phyloP scores from a whole-genome alignment of 345 rosid genomes.

The Salix udensis region DNA sequence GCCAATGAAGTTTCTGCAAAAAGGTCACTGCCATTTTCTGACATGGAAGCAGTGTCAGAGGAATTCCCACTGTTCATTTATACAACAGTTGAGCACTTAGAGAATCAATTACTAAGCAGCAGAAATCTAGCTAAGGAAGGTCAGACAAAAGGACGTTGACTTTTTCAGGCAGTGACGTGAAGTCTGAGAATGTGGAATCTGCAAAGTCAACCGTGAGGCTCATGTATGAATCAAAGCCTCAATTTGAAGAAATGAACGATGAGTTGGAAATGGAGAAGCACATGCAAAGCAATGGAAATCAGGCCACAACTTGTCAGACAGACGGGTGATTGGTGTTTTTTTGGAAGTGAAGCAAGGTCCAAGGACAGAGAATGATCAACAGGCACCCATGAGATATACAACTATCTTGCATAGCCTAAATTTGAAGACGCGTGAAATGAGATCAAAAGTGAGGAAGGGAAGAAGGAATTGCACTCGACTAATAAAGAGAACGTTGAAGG shows the following conservation, averaged over 20 bases:
- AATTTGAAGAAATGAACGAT: neutral
- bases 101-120: constrained; percentile 14
- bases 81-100: constrained; percentile 5
- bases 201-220: constrained; percentile 2
- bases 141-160: constrained; percentile 7
- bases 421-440: neutral
- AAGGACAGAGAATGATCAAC: constrained; percentile 1
- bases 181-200: constrained; percentile 6
- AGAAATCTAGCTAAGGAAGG: neutral
- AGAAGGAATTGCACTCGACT: constrained; percentile 12
- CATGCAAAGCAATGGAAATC: constrained; percentile 2
- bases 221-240: neutral
- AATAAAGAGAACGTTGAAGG: constrained; percentile 1
- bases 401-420: neutral
- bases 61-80: constrained; percentile 14
- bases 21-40: constrained; percentile 54
- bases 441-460: constrained; percentile 13
- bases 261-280: constrained; percentile 14
- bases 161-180: constrained; percentile 15
- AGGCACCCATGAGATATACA: constrained; percentile 1
- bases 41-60: constrained; percentile 20
- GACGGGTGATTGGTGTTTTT: neutral
- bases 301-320: neutral
- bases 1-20: constrained; percentile 50
- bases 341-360: constrained; percentile 10